These are phyloP conservation scores for Spatholobus suberectus DNA, from an alignment of 306 rosid genomes.

Conservation along the genomic window DNA sequence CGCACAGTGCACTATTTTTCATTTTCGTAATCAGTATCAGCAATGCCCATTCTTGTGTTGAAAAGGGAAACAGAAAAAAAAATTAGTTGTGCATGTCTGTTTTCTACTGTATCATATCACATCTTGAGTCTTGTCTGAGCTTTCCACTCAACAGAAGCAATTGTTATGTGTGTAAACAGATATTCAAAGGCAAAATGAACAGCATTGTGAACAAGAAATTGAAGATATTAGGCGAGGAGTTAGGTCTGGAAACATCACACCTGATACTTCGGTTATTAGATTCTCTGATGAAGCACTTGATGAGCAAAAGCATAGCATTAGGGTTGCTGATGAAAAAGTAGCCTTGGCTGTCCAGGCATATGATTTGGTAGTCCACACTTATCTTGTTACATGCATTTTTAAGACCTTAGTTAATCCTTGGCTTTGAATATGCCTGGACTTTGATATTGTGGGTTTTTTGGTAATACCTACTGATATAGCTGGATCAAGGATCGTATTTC, in stretches of 20 bases:
- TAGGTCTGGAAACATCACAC: conserved; percentile 75
- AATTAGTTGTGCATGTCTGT: not conserved
- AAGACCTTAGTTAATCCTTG: not conserved
- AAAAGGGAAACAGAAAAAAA: not conserved
- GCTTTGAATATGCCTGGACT: not conserved
- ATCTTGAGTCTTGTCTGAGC: conserved; percentile 22
- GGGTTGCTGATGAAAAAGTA: conserved; percentile 94
- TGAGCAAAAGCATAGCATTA: conserved; percentile 94
- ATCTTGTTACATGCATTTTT: conserved; percentile 27
- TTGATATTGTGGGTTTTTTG: conserved; percentile 1
- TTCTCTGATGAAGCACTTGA: conserved; percentile 96
- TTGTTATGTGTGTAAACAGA: conserved; percentile 57
- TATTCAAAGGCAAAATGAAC: conserved; percentile 85
- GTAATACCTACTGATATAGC: not conserved
- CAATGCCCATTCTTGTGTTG: conserved; percentile 21
- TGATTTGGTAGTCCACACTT: conserved; percentile 73
- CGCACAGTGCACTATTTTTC: conserved; percentile 3
- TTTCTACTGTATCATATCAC: conserved; percentile 29
- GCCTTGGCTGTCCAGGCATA: conserved; percentile 91
- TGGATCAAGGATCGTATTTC: conserved; percentile 3
- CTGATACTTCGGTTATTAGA: conserved; percentile 65
- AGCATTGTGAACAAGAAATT: conserved; percentile 88
- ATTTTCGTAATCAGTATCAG: conserved; percentile 15
- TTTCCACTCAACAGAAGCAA: conserved; percentile 10
- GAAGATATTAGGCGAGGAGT: conserved; percentile 81